Percentiles rank a stretch among this genome's conserved stretches.
These are phyloP conservation scores for Moringa oleifera DNA, from an alignment of 345 rosid genomes.

Conservation along the genomic window DNA sequence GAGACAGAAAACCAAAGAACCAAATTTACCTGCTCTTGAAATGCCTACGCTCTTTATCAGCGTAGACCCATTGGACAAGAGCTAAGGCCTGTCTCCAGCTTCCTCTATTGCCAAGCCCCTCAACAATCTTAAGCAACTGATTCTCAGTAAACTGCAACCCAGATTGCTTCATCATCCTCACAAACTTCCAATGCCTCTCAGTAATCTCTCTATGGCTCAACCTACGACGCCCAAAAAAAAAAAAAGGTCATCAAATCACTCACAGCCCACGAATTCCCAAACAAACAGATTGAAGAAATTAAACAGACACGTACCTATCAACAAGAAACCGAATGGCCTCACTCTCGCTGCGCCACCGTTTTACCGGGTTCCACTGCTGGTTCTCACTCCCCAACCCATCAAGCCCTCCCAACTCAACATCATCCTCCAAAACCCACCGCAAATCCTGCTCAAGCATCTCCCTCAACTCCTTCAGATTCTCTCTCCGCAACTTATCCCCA, in stretches of 20 bases:
- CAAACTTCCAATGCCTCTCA: slow-evolving; percentile 81
- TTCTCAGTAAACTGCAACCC: slow-evolving; percentile 75
- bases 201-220: slow-evolving; percentile 63
- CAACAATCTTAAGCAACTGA: slow-evolving; percentile 78
- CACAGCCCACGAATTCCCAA: too few species aligned
- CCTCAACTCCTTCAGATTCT: slow-evolving; percentile 60
- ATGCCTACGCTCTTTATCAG: slow-evolving; percentile 45
- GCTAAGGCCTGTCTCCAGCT: slow-evolving; percentile 81
- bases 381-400: slow-evolving; percentile 19
- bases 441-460: slow-evolving; percentile 66
- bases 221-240: slow-evolving; percentile 26
- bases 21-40: slow-evolving; percentile 60
- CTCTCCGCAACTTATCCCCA: slow-evolving; percentile 40
- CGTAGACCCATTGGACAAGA: slow-evolving; percentile 75
- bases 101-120: slow-evolving; percentile 53
- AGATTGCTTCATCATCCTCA: slow-evolving; percentile 84
- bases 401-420: slow-evolving; percentile 46
- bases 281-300: too few species aligned
- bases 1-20: background rate
- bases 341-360: slow-evolving; percentile 56
- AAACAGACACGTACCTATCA: slow-evolving; percentile 36
- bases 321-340: slow-evolving; percentile 71
- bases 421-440: slow-evolving; percentile 84
- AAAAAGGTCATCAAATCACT: background rate
- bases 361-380: slow-evolving; percentile 36